Evolutionary conservation across 23 red algal genomes (phyloP).

Genomic region (Cyanidioschyzon merolae): DNA sequence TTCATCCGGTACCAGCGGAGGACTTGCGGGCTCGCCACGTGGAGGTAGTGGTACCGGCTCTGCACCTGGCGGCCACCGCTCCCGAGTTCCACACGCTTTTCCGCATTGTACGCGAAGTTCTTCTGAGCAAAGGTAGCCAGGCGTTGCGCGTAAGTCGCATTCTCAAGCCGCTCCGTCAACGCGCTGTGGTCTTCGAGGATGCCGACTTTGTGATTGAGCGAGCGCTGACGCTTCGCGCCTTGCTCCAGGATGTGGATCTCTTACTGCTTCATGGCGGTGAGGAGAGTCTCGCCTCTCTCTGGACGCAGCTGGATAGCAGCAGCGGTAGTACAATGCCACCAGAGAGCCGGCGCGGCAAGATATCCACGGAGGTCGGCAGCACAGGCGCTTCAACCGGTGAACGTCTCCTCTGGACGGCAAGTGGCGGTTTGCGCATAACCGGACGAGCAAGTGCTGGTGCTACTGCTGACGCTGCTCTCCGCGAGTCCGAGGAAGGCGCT

Average conservation of each 20-base stretch:
- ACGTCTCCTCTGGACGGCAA: not conserved
- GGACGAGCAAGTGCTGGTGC: not conserved
- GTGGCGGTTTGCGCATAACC: not conserved
- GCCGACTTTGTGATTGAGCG: conserved; percentile 5
- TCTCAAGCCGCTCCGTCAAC: not conserved
- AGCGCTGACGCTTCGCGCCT: not conserved
- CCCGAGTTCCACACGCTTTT: conserved; percentile 14
- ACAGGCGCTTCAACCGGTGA: not conserved
- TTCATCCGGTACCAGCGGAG: conserved; percentile 1
- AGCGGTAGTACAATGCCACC: too few relatives aligned
- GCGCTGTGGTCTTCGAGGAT: conserved; percentile 1
- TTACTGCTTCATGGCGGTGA: not conserved
- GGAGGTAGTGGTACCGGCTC: not conserved
- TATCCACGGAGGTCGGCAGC: not conserved
- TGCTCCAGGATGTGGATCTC: conserved; percentile 7
- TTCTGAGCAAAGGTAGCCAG: not conserved
- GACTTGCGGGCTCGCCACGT: not conserved
- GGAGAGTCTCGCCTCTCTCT: not conserved
- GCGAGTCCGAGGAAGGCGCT: not conserved
- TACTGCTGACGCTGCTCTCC: not conserved
- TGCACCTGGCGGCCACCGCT: not conserved
- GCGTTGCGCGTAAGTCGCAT: not conserved
- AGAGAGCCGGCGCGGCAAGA: not conserved
- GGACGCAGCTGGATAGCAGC: not conserved
- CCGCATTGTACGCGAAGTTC: not conserved